Conservation (phyloP, 1,284 basidiomycete species). For the Termitomyces sp. region DNA sequence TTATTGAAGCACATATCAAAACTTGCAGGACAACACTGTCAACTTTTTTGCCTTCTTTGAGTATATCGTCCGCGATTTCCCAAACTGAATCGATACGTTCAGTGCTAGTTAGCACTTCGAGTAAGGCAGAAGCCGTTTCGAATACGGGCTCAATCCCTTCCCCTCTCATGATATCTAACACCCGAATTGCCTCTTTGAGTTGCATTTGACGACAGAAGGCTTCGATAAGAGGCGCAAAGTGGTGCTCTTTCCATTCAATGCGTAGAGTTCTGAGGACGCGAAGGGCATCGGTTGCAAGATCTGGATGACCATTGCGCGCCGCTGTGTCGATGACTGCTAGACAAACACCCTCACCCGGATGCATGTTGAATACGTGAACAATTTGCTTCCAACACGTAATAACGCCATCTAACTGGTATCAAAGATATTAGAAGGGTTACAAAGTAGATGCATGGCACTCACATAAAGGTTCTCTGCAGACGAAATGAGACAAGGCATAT, state of each 20-base stretch:
- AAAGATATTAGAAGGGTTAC: conserved; percentile 6
- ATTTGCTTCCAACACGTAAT: conserved; percentile 58
- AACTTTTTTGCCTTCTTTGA: conserved; percentile 44
- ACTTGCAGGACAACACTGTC: conserved; percentile 61
- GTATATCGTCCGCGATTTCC: conserved; percentile 58
- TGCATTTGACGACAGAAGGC: conserved; percentile 49
- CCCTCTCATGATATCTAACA: conserved; percentile 51
- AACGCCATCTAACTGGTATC: conserved; percentile 59
- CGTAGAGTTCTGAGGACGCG: conserved; percentile 44
- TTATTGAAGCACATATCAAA: conserved; percentile 58
- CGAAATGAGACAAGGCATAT: conserved; percentile 55
- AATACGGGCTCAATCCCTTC: conserved; percentile 39
- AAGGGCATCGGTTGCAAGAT: conserved; percentile 64
- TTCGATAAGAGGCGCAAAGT: conserved; percentile 66
- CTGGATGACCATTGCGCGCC: conserved; percentile 62
- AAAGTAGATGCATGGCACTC: conserved; percentile 24
- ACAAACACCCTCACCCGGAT: conserved; percentile 73
- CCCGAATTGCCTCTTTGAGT: conserved; percentile 53
- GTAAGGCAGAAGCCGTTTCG: conserved; percentile 48
- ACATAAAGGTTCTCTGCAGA: conserved; percentile 61
- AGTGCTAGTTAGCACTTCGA: conserved; percentile 42
- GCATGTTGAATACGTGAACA: conserved; percentile 44
- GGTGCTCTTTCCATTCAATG: conserved; percentile 57
- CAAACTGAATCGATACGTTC: conserved; percentile 65
- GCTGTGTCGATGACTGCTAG: conserved; percentile 67